Evolutionary conservation across 73 alveolate species (phyloP).

Genomic region (Paramecium caudatum): DNA sequence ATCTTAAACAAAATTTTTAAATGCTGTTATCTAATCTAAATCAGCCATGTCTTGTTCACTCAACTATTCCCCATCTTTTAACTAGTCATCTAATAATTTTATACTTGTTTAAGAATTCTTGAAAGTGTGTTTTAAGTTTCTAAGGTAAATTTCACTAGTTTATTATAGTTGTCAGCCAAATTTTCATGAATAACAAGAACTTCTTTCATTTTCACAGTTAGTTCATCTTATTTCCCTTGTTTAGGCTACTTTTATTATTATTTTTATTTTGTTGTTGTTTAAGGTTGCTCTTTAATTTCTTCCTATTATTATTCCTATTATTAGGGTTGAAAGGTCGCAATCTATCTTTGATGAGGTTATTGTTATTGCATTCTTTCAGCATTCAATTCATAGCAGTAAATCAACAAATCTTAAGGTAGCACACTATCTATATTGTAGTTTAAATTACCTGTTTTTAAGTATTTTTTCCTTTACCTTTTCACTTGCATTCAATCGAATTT

Average conservation of each 20-base stretch:
- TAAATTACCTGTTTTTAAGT: conserved; percentile 41
- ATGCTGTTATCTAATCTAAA: neutral
- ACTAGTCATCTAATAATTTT: neutral
- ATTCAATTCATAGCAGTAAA: conserved; percentile 43
- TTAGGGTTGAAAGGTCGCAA: conserved; percentile 34
- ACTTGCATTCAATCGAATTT: neutral
- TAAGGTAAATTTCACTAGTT: neutral
- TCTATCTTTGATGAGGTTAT: conserved; percentile 35
- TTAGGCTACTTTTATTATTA: neutral
- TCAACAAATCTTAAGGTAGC: neutral
- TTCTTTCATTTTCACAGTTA: neutral
- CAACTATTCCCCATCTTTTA: neutral
- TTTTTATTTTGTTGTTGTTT: neutral
- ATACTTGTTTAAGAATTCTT: neutral
- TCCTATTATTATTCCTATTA: neutral
- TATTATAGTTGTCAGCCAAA: conserved; percentile 7
- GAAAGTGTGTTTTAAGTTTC: neutral
- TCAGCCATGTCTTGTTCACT: neutral
- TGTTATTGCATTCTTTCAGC: neutral
- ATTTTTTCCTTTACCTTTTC: neutral
- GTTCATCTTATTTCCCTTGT: neutral
- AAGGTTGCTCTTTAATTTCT: neutral
- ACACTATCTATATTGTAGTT: neutral
- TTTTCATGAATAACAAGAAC: conserved; percentile 18
- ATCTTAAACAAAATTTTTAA: neutral